A percentile compares a stretch with the other conserved stretches of the same genome.
Conservation (phyloP, 139 green algal genomes). For the Haematococcus sp. region DNA sequence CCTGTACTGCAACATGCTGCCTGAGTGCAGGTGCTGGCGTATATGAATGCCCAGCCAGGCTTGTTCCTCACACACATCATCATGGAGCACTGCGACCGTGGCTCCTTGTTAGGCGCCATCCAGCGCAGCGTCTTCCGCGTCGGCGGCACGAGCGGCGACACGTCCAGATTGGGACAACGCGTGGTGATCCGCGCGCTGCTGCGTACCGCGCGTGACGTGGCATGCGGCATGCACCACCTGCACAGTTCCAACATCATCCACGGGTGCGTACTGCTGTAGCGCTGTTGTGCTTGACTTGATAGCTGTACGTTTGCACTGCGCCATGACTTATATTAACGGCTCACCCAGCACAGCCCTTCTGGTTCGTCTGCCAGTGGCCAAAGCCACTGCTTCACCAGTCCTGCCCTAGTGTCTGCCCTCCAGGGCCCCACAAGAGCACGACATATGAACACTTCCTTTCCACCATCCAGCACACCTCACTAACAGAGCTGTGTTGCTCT, state of each 20-base stretch:
- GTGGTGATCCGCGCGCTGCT: neutral
- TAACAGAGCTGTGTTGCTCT: too few species aligned
- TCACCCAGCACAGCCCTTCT: too few species aligned
- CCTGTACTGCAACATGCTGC: neutral
- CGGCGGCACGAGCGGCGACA: neutral
- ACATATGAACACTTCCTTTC: too few species aligned
- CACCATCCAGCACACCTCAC: too few species aligned
- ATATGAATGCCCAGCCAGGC: neutral
- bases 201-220: constrained; percentile 32
- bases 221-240: constrained; percentile 44
- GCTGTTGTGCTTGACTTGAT: too few species aligned
- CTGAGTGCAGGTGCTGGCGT: neutral
- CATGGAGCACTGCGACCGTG: constrained; percentile 7
- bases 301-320: too few species aligned
- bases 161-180: neutral
- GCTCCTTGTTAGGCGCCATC: neutral
- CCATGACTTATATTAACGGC: too few species aligned
- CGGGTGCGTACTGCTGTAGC: too few species aligned
- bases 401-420: too few species aligned
- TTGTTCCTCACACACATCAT: constrained; percentile 12
- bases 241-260: constrained; percentile 49
- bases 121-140: constrained; percentile 4
- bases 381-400: too few species aligned
- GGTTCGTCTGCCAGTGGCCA: too few species aligned
- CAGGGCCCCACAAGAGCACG: too few species aligned